phyloP scores from a whole-genome alignment of 331 rosid genomes.

The Rhamnella rubrinervis region DNA sequence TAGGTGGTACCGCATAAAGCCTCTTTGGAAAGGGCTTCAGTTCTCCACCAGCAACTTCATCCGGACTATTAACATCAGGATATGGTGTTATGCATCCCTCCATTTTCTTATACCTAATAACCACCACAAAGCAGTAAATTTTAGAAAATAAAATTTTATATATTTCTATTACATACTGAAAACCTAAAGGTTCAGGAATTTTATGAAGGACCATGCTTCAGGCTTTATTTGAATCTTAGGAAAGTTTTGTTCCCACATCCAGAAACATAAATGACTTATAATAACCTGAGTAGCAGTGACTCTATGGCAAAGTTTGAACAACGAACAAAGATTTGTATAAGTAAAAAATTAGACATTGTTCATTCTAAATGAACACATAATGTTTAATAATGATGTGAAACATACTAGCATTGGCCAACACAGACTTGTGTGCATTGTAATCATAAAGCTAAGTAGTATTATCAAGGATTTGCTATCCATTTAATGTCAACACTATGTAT shows the following conservation, averaged over 20 bases:
- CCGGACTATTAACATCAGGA: constrained; percentile 30
- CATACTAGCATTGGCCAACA: too few relatives aligned
- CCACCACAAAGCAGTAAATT: constrained; percentile 23
- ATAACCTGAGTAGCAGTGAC: too few relatives aligned
- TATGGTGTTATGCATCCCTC: constrained; percentile 73
- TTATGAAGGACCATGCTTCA: background rate
- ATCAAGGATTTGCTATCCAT: background rate
- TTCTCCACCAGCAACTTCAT: constrained; percentile 47
- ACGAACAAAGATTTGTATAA: too few relatives aligned
- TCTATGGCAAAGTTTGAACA: too few relatives aligned
- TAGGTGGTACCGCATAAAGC: constrained; percentile 75
- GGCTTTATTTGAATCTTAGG: background rate
- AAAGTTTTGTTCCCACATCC: too few relatives aligned
- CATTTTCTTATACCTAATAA: constrained; percentile 83
- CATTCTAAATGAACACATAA: too few relatives aligned
- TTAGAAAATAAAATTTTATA: constrained; percentile 9
- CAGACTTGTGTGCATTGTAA: too few relatives aligned
- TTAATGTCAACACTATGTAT: background rate
- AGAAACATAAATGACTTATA: too few relatives aligned
- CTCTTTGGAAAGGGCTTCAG: constrained; percentile 76
- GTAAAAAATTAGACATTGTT: too few relatives aligned
- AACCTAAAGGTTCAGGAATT: background rate
- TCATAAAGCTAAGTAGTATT: too few relatives aligned
- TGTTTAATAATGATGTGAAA: too few relatives aligned
- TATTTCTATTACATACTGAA: constrained; percentile 2